Percentiles rank a stretch among this genome's conserved stretches.
Conservation (phyloP, 805 yeast species). For the Myxozyma mucilagina region DNA sequence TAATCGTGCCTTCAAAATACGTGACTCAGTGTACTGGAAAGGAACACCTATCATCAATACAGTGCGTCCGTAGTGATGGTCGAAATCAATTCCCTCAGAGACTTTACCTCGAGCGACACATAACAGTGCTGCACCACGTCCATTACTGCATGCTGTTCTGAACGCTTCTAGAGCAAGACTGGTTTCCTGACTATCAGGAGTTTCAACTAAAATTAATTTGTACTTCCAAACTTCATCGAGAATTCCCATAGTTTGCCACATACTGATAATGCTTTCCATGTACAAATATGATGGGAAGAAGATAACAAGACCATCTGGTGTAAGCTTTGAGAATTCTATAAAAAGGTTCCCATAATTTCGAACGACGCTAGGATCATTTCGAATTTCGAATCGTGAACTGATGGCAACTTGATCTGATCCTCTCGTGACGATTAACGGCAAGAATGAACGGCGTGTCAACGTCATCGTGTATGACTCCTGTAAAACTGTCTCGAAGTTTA, state of each 20-base stretch:
- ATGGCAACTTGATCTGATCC: slow-evolving; percentile 98
- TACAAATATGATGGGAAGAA: slow-evolving; percentile 96
- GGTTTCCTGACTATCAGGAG: slow-evolving; percentile 99
- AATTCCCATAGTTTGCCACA: slow-evolving; percentile 99
- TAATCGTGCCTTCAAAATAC: slow-evolving; percentile 89
- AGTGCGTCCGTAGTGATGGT: slow-evolving; percentile 96
- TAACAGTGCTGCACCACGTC: slow-evolving; percentile 92
- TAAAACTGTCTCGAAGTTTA: slow-evolving; percentile 87
- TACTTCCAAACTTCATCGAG: slow-evolving; percentile 98
- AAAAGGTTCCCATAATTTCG: slow-evolving; percentile 92
- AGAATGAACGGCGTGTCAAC: slow-evolving; percentile 82
- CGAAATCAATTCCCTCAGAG: slow-evolving; percentile 98
- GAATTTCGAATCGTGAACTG: slow-evolving; percentile 90
- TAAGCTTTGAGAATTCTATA: slow-evolving; percentile 88
- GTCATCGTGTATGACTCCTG: slow-evolving; percentile 98
- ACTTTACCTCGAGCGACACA: slow-evolving; percentile 99
- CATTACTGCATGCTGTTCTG: slow-evolving; percentile 94
- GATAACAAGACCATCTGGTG: slow-evolving; percentile 98
- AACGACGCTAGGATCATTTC: slow-evolving; percentile 97
- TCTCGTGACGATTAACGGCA: slow-evolving; percentile 94
- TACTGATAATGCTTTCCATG: slow-evolving; percentile 96
- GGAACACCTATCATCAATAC: slow-evolving; percentile 99
- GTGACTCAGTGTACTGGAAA: slow-evolving; percentile 96
- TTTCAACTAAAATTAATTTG: slow-evolving; percentile 89
- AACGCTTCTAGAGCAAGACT: slow-evolving; percentile 93